Base-by-base conservation (phyloP, 2,329 filamentous ascomycete species). In the Blastomyces emzantsi region DNA sequence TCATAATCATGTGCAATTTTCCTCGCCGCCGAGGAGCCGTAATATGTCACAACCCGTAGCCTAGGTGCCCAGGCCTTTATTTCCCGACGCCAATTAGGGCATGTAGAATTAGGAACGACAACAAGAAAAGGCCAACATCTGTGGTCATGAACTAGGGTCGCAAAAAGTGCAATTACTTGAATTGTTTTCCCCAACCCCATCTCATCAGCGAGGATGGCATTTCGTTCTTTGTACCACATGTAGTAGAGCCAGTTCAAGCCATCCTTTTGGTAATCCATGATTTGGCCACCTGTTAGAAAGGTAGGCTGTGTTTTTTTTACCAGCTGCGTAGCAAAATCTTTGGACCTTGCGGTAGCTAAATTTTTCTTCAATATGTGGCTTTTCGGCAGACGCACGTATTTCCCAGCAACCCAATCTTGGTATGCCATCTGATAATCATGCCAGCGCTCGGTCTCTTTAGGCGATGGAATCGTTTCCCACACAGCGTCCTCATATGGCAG, bases 181-280 rank as follows among this genome's bases (percentile, higher is more conserved):
- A 99, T 90, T 0, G 94, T 99, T 79, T 99, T 99, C 41, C 94
- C 94, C 1, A 99, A 84, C 51, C 94, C 94, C 94, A 99, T 99
- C 73, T 99, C 94, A 72, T 99, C 94, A 0, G 94, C 94, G 7
- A 97, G 83, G 64, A 97, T 93, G 36, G 92, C 89, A 70, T 94
- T 97, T 71, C 90, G 87, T 68, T 87, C 82, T 60, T 84, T 81
- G 70, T 92, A 89, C 81, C 90, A 97, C 72, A 94, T 94, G 73
- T 90, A 92, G 64, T 96, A 87, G 2, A 99, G 83, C 92, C 94
- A 99, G 70, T 97, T 97, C 61, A 97, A 80, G 25, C 94, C 94
- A 64, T 97, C 90, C 55, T 95, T 78, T 73, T 99, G 94, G 71
- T 99, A 97, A 43, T 86, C 85, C 92, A 97, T 97, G 64, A 97